Conservation (phyloP, 257 asterid species). For the Lavandula angustifolia region DNA sequence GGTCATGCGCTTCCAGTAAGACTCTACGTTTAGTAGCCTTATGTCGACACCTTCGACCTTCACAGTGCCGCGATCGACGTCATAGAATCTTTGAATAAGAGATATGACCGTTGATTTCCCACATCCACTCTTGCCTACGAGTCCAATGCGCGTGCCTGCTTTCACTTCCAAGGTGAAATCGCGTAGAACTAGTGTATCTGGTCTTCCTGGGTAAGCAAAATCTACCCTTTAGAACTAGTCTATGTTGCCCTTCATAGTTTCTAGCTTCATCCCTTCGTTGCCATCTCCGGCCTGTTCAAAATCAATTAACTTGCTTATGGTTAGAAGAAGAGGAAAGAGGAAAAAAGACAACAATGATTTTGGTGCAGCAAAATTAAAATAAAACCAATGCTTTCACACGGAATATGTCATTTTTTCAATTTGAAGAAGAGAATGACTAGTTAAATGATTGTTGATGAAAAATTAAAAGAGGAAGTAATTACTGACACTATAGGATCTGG, state of each 20-base stretch:
- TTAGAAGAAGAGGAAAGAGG: too few relatives aligned
- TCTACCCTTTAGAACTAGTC: slow-evolving; percentile 71
- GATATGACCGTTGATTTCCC: slow-evolving; percentile 86
- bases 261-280: slow-evolving; percentile 36
- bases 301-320: too few relatives aligned
- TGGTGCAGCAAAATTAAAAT: too few relatives aligned
- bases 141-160: slow-evolving; percentile 75
- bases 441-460: too few relatives aligned
- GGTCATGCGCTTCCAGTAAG: slow-evolving; percentile 70
- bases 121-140: slow-evolving; percentile 80
- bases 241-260: slow-evolving; percentile 52
- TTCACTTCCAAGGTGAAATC: slow-evolving; percentile 65
- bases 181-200: slow-evolving; percentile 44
- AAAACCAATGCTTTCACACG: too few relatives aligned
- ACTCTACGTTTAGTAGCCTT: slow-evolving; percentile 55
- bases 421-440: too few relatives aligned
- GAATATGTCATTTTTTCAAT: too few relatives aligned
- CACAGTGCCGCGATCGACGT: slow-evolving; percentile 53
- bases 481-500: slow-evolving; percentile 48
- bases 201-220: slow-evolving; percentile 69
- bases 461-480: neutral
- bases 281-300: slow-evolving; percentile 50
- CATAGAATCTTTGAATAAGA: slow-evolving; percentile 73
- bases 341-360: too few relatives aligned
- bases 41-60: slow-evolving; percentile 67